phyloP scores from a whole-genome alignment of 177 flowering plant genomes.

The Telopea speciosissima region DNA sequence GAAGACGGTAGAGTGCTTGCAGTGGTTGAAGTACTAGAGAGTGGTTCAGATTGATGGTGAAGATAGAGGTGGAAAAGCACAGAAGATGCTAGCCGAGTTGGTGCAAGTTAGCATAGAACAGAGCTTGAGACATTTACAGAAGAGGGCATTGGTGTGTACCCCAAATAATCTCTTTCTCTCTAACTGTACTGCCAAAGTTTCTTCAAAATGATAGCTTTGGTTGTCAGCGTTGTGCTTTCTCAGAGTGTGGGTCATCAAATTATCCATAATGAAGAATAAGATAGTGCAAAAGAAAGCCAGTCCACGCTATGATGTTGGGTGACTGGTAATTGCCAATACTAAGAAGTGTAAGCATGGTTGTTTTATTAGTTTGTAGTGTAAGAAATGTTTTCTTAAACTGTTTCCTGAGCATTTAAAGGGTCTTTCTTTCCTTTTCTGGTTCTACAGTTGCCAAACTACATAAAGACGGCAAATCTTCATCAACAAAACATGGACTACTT shows the following conservation, averaged over 20 bases:
- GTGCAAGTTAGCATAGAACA: constrained; percentile 97
- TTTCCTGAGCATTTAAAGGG: neutral
- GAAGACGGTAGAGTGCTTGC: constrained; percentile 84
- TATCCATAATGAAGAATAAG: constrained; percentile 12
- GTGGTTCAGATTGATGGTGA: constrained; percentile 83
- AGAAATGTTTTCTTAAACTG: neutral
- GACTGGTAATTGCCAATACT: constrained; percentile 27
- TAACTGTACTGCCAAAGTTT: constrained; percentile 49
- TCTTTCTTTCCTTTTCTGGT: neutral
- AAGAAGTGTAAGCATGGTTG: neutral
- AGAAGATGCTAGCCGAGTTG: constrained; percentile 93
- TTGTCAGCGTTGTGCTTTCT: neutral
- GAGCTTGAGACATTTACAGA: constrained; percentile 83
- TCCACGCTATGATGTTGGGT: constrained; percentile 66
- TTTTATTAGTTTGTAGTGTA: neutral
- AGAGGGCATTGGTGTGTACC: constrained; percentile 73
- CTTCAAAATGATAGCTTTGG: constrained; percentile 32
- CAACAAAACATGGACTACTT: neutral
- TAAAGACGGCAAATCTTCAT: neutral
- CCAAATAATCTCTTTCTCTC: constrained; percentile 53
- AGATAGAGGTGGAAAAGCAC: constrained; percentile 70
- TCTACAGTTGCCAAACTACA: too few species aligned
- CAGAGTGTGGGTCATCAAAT: constrained; percentile 14
- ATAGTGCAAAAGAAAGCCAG: constrained; percentile 16
- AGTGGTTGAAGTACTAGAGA: constrained; percentile 75